These are phyloP conservation scores for Puccinia sorghi DNA, from an alignment of 1,284 basidiomycete species.

Conservation along the genomic window DNA sequence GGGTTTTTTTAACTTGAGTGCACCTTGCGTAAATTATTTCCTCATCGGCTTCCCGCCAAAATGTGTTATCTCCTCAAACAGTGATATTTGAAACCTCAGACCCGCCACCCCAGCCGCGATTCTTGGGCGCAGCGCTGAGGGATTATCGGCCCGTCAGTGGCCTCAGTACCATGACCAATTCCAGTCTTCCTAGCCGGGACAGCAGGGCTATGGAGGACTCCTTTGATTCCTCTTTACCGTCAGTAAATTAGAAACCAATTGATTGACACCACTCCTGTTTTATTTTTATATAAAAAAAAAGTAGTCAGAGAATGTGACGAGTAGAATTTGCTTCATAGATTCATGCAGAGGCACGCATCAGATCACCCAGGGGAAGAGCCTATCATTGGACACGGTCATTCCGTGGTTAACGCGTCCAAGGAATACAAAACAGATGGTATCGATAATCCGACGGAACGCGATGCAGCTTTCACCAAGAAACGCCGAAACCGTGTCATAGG, in stretches of 20 bases:
- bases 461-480: constrained; percentile 9
- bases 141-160: constrained; percentile 44
- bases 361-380: neutral
- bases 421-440: neutral
- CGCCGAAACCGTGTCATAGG: constrained; percentile 16
- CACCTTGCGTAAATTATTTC: neutral
- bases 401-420: neutral
- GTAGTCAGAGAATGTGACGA: constrained; percentile 5
- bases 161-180: constrained; percentile 17
- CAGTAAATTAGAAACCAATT: neutral
- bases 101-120: neutral
- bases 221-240: constrained; percentile 18
- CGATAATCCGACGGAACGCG: neutral
- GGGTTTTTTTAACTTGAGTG: neutral
- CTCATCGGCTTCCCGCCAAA: neutral
- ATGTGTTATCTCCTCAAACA: neutral
- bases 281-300: too few species aligned
- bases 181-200: constrained; percentile 10
- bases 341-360: neutral
- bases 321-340: neutral
- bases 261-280: too few species aligned
- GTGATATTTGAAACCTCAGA: constrained; percentile 13
- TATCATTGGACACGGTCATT: neutral
- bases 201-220: neutral
- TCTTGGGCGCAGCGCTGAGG: constrained; percentile 26